Evolutionary conservation across 2,329 filamentous ascomycete species (phyloP).

Genomic region (Fusarium falciforme): DNA sequence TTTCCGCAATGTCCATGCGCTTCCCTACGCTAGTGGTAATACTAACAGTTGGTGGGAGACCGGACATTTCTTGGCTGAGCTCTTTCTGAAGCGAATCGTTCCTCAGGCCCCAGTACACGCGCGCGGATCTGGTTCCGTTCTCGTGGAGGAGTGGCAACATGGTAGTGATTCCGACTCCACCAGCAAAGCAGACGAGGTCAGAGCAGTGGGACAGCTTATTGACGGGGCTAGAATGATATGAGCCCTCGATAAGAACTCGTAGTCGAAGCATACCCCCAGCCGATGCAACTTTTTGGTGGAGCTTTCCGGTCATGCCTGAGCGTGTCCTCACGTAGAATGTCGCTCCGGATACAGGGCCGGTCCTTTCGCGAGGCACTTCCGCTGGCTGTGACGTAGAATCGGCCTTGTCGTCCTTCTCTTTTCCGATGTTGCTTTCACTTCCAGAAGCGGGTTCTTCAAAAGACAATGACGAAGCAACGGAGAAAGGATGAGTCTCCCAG

Average conservation of each 20-base stretch:
- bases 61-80: slow-evolving; percentile 23
- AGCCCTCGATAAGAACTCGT: slow-evolving; percentile 43
- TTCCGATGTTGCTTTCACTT: background rate
- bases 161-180: slow-evolving; percentile 49
- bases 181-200: slow-evolving; percentile 45
- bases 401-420: background rate
- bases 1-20: slow-evolving; percentile 34
- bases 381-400: background rate
- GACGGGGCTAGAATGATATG: slow-evolving; percentile 40
- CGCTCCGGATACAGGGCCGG: slow-evolving; percentile 1
- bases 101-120: slow-evolving; percentile 44
- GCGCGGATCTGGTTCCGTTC: slow-evolving; percentile 14
- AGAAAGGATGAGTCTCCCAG: slow-evolving; percentile 54
- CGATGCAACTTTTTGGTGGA: slow-evolving; percentile 18
- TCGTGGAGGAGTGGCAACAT: slow-evolving; percentile 42
- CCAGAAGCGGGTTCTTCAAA: background rate
- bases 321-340: slow-evolving; percentile 42
- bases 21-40: slow-evolving; percentile 38
- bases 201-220: slow-evolving; percentile 41
- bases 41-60: slow-evolving; percentile 28
- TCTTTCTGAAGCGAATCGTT: slow-evolving; percentile 27
- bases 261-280: slow-evolving; percentile 16
- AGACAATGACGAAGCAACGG: slow-evolving; percentile 33
- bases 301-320: slow-evolving; percentile 38
- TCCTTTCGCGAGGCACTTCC: background rate